Percentiles rank a stretch among this genome's conserved stretches.
Evolutionary conservation across 495 filamentous ascomycete species (phyloP).

Genomic region (Podospora bellae-mahoneyi): DNA sequence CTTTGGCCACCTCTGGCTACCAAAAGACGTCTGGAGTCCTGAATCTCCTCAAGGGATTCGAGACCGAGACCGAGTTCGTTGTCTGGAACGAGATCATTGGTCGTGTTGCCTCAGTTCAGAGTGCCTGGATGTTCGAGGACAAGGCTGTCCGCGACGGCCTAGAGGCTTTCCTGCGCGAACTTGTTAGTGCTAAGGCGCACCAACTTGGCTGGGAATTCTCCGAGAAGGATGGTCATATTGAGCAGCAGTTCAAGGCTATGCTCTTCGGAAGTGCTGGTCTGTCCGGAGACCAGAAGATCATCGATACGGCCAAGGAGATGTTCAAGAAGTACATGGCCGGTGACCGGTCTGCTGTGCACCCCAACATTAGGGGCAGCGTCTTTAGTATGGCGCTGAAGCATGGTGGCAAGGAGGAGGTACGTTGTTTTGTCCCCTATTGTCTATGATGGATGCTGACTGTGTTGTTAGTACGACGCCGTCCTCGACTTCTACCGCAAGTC

Average conservation of each 20-base stretch:
- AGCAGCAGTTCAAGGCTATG: slow-evolving; percentile 79
- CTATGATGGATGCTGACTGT: slow-evolving; percentile 13
- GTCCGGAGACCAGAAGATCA: slow-evolving; percentile 60
- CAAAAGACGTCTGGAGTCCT: slow-evolving; percentile 89
- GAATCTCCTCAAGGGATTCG: slow-evolving; percentile 79
- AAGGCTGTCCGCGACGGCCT: slow-evolving; percentile 67
- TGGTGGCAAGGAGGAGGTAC: slow-evolving; percentile 69
- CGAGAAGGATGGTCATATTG: slow-evolving; percentile 76
- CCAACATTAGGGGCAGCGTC: slow-evolving; percentile 66
- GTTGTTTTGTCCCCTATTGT: slow-evolving; percentile 19
- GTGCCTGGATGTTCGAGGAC: slow-evolving; percentile 88
- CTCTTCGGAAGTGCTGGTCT: slow-evolving; percentile 65
- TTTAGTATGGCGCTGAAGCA: slow-evolving; percentile 69
- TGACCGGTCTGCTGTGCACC: slow-evolving; percentile 67
- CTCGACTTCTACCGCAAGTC: slow-evolving; percentile 80
- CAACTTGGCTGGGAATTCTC: slow-evolving; percentile 84
- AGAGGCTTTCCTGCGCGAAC: slow-evolving; percentile 72
- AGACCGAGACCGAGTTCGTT: slow-evolving; percentile 79
- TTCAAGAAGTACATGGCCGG: slow-evolving; percentile 65
- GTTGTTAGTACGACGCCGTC: slow-evolving; percentile 65
- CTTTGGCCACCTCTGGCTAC: slow-evolving; percentile 84
- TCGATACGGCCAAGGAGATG: slow-evolving; percentile 66
- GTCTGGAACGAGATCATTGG: slow-evolving; percentile 91
- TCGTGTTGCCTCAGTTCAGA: slow-evolving; percentile 69
- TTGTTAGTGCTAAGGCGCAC: slow-evolving; percentile 74